These are phyloP conservation scores for Spathaspora boniae DNA, from an alignment of 805 yeast genomes.

Conservation along the genomic window DNA sequence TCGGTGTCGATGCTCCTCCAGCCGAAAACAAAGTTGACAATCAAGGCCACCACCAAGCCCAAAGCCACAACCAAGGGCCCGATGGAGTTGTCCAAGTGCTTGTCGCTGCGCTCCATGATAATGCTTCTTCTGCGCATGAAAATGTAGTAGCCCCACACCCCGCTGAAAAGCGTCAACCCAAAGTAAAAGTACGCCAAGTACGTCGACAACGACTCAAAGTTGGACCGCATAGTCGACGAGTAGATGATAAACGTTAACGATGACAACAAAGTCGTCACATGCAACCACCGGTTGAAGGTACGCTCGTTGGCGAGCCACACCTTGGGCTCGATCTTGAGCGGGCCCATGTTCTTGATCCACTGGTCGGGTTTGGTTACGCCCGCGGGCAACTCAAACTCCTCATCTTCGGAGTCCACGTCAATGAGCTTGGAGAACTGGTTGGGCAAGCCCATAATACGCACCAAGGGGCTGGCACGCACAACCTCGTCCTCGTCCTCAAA, in stretches of 20 bases:
- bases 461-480: slow-evolving; percentile 10
- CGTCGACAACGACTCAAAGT: slow-evolving; percentile 61
- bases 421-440: slow-evolving; percentile 36
- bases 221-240: slow-evolving; percentile 66
- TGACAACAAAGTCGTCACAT: slow-evolving; percentile 79
- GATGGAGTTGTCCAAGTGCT: slow-evolving; percentile 81
- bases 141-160: slow-evolving; percentile 84
- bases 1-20: slow-evolving; percentile 25
- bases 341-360: slow-evolving; percentile 83
- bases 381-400: slow-evolving; percentile 77
- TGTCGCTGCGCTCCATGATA: slow-evolving; percentile 78
- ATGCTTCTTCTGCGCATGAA: slow-evolving; percentile 67
- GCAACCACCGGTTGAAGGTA: slow-evolving; percentile 94
- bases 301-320: slow-evolving; percentile 99
- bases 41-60: slow-evolving; percentile 63
- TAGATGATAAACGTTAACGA: slow-evolving; percentile 82
- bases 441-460: slow-evolving; percentile 25
- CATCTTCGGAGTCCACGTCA: slow-evolving; percentile 78
- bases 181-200: slow-evolving; percentile 76
- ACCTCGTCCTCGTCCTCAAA: slow-evolving; percentile 27
- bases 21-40: slow-evolving; percentile 71
- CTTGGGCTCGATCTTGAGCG: slow-evolving; percentile 92
- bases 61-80: slow-evolving; percentile 83
- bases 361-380: slow-evolving; percentile 83
- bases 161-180: slow-evolving; percentile 74